phyloP scores from a whole-genome alignment of 2,329 filamentous ascomycete species.

The Colletotrichum chrysophilum region DNA sequence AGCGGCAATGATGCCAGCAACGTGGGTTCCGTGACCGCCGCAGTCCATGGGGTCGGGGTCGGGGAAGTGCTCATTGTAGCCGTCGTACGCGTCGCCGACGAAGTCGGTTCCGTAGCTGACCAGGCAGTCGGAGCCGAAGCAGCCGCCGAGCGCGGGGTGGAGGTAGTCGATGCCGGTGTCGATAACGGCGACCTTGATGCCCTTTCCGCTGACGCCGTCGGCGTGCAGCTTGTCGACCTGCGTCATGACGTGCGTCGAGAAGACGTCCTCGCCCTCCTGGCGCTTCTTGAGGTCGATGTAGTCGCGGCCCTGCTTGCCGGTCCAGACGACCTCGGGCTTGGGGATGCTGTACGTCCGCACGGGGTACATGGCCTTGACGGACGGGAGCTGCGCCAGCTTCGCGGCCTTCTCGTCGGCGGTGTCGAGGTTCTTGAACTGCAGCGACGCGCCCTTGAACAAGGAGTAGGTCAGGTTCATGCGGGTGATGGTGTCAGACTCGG shows the following conservation, averaged over 20 bases:
- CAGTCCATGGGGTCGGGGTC: constrained; percentile 61
- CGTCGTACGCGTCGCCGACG: constrained; percentile 58
- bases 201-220: constrained; percentile 53
- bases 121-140: constrained; percentile 64
- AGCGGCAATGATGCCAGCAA: constrained; percentile 67
- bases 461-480: constrained; percentile 55
- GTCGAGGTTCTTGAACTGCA: constrained; percentile 54
- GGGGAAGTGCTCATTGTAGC: constrained; percentile 42
- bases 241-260: constrained; percentile 60
- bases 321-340: constrained; percentile 48
- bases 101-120: constrained; percentile 63
- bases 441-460: constrained; percentile 60
- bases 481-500: constrained; percentile 44
- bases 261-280: constrained; percentile 31
- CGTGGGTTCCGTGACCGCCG: constrained; percentile 65
- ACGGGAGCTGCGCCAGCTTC: constrained; percentile 45
- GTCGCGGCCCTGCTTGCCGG: constrained; percentile 36
- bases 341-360: constrained; percentile 51
- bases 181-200: constrained; percentile 58
- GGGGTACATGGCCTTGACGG: constrained; percentile 55
- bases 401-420: constrained; percentile 46
- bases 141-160: constrained; percentile 68
- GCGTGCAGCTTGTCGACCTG: constrained; percentile 59
- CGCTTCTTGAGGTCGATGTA: constrained; percentile 34
- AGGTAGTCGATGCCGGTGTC: constrained; percentile 66